Evolutionary conservation across 2,329 filamentous ascomycete species (phyloP).

Genomic region (Akanthomyces lecanii): DNA sequence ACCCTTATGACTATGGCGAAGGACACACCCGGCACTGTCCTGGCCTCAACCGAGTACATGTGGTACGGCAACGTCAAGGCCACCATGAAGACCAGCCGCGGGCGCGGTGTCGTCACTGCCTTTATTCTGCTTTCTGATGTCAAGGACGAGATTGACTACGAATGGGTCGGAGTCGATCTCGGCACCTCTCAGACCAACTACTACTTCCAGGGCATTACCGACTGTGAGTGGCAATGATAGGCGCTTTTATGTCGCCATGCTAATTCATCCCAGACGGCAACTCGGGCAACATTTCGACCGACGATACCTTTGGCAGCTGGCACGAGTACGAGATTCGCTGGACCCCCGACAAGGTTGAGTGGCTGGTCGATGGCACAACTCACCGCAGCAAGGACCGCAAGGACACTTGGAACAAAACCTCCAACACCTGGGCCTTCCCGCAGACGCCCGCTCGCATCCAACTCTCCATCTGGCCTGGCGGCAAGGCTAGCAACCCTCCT

Average conservation of each 20-base stretch:
- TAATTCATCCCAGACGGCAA: constrained; percentile 59
- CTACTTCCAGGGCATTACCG: constrained; percentile 90
- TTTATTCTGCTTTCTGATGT: constrained; percentile 95
- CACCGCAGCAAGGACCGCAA: constrained; percentile 70
- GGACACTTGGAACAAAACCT: constrained; percentile 81
- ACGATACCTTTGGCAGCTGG: constrained; percentile 70
- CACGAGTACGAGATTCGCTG: constrained; percentile 94
- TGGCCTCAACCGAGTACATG: constrained; percentile 81
- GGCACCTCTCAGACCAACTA: constrained; percentile 84
- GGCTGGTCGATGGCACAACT: constrained; percentile 78
- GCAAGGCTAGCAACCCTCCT: constrained; percentile 68
- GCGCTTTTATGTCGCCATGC: not conserved
- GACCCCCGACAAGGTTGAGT: constrained; percentile 80
- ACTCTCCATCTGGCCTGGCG: constrained; percentile 94
- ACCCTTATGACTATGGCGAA: constrained; percentile 86
- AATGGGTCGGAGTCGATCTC: constrained; percentile 82
- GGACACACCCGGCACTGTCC: constrained; percentile 78
- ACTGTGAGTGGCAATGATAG: constrained; percentile 59
- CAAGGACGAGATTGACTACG: constrained; percentile 98
- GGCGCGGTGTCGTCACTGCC: constrained; percentile 86
- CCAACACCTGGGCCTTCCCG: constrained; percentile 79
- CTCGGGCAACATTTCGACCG: constrained; percentile 63
- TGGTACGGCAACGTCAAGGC: constrained; percentile 96
- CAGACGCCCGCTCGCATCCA: constrained; percentile 89
- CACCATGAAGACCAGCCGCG: constrained; percentile 77